phyloP scores from a whole-genome alignment of 139 green algal species.

The Ostreobium quekettii region DNA sequence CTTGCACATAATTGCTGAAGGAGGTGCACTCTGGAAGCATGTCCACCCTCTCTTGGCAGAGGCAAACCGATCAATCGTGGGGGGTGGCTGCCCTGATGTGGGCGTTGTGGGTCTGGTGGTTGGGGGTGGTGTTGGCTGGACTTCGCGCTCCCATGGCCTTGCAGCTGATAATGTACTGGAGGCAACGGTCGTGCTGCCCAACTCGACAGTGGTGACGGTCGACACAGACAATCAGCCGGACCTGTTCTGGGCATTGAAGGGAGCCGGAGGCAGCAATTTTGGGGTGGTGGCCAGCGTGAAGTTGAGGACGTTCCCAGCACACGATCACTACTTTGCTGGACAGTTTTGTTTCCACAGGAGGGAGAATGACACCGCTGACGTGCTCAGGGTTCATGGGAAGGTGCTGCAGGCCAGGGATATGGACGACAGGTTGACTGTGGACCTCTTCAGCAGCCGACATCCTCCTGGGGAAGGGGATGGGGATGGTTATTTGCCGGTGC shows the following conservation, averaged over 20 bases:
- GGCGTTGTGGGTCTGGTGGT: slow-evolving; percentile 7
- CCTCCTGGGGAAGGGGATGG: too few relatives aligned
- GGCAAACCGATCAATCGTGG: not conserved
- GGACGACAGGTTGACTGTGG: slow-evolving; percentile 10
- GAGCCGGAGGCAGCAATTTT: slow-evolving; percentile 14
- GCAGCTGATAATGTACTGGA: slow-evolving; percentile 9
- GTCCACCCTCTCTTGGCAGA: not conserved
- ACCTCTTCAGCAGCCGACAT: not conserved
- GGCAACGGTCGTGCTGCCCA: not conserved
- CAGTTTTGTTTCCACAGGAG: not conserved
- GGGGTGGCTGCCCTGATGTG: slow-evolving; percentile 5
- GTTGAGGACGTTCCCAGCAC: slow-evolving; percentile 1
- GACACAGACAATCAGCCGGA: slow-evolving; percentile 4
- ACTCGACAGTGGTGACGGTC: not conserved
- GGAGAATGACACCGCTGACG: not conserved
- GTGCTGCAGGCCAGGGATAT: not conserved
- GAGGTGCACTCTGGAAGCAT: not conserved
- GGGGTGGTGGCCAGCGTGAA: not conserved
- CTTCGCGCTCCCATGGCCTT: not conserved
- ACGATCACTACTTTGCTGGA: slow-evolving; percentile 4
- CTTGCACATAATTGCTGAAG: slow-evolving; percentile 3
- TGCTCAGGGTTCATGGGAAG: not conserved
- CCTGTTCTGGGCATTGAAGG: slow-evolving; percentile 9
- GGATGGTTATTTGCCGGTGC: too few relatives aligned
- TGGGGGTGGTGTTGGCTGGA: slow-evolving; percentile 13